These are phyloP conservation scores for Maudiozyma serrabonitensis DNA, from an alignment of 805 yeast species.

Conservation along the genomic window DNA sequence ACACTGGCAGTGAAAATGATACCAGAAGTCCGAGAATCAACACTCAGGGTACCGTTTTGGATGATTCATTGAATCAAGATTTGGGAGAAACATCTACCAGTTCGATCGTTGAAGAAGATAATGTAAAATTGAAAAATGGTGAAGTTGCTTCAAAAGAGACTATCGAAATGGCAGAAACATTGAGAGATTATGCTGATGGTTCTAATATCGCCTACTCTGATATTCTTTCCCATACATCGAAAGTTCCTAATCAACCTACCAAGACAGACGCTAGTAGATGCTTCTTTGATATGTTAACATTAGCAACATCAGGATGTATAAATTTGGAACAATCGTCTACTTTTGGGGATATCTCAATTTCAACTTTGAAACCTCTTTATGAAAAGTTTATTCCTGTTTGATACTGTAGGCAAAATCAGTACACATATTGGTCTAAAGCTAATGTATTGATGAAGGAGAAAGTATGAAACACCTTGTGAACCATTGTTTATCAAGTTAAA, in stretches of 20 bases:
- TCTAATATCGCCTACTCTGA: constrained; percentile 4
- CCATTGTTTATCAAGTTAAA: no score
- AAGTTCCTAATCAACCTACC: constrained; percentile 7
- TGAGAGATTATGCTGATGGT: constrained; percentile 10
- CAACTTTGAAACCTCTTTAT: constrained; percentile 35
- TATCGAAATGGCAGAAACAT: constrained; percentile 22
- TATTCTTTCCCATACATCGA: neutral
- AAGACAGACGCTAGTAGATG: constrained; percentile 27
- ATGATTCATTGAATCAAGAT: neutral
- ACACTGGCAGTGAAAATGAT: neutral
- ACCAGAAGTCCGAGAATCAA: neutral
- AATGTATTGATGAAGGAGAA: no score
- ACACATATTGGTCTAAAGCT: no score
- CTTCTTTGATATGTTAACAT: constrained; percentile 73
- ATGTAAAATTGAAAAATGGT: constrained; percentile 10
- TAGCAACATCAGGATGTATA: constrained; percentile 70
- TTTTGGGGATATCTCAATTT: constrained; percentile 51
- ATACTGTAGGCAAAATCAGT: neutral
- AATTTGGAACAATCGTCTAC: constrained; percentile 48
- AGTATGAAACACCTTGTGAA: no score
- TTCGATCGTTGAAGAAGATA: neutral
- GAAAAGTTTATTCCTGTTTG: constrained; percentile 18
- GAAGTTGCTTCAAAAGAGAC: constrained; percentile 20
- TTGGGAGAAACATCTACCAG: neutral
- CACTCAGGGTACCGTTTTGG: neutral